These are phyloP conservation scores for Coccomyxa subellipsoidea DNA, from an alignment of 163 green algal genomes.

Conservation along the genomic window DNA sequence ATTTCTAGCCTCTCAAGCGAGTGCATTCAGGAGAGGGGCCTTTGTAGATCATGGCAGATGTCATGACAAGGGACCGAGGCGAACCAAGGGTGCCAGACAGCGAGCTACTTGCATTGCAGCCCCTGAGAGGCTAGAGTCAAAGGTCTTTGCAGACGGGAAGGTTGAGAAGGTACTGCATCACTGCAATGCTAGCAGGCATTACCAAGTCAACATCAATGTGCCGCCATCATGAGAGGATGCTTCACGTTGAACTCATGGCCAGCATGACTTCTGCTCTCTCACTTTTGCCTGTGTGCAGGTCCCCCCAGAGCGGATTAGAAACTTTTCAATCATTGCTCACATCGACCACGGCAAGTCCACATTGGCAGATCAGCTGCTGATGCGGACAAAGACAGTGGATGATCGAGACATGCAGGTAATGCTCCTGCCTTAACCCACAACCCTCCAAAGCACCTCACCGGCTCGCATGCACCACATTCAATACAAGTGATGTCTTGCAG, in stretches of 20 bases:
- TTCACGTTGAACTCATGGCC: no score
- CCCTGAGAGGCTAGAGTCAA: neutral
- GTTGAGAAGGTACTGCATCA: slow-evolving; percentile 14
- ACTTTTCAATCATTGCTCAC: slow-evolving; percentile 90
- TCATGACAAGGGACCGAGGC: neutral
- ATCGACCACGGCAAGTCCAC: slow-evolving; percentile 82
- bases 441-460: neutral
- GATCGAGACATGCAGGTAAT: slow-evolving; percentile 42
- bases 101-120: slow-evolving; percentile 1
- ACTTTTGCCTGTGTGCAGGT: neutral
- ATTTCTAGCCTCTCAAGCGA: neutral
- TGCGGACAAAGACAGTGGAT: slow-evolving; percentile 45
- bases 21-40: neutral
- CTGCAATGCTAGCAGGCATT: neutral
- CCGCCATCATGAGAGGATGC: neutral
- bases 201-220: neutral
- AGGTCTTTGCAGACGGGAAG: slow-evolving; percentile 7
- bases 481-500: slow-evolving; percentile 14
- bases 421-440: no score
- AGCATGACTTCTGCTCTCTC: no score
- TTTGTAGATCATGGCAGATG: neutral
- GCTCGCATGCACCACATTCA: no score
- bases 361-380: slow-evolving; percentile 69
- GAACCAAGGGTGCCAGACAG: neutral
- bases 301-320: slow-evolving; percentile 59